Evolutionary conservation across 2,329 filamentous ascomycete species (phyloP).

Genomic region (Onygenales sp.): DNA sequence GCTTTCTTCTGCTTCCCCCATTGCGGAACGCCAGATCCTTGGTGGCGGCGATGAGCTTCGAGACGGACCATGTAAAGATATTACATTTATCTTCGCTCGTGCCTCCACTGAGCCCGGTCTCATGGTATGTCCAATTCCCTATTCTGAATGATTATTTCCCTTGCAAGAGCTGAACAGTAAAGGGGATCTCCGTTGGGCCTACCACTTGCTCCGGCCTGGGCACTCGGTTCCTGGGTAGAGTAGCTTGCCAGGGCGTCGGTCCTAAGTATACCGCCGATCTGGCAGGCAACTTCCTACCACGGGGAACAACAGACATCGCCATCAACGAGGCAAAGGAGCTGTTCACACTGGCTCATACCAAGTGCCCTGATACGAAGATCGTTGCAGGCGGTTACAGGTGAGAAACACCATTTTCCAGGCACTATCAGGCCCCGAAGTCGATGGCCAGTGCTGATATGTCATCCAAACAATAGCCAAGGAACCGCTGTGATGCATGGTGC

Average conservation of each 20-base stretch:
- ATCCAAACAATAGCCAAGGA: conserved; percentile 27
- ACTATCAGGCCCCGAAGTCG: not conserved
- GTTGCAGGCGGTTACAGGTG: conserved; percentile 37
- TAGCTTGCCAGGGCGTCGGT: conserved; percentile 36
- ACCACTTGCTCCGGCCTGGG: conserved; percentile 21
- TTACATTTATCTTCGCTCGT: conserved; percentile 34
- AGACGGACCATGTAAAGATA: conserved; percentile 24
- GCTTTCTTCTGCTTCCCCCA: conserved; percentile 4
- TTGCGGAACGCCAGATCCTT: conserved; percentile 4
- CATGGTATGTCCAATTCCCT: conserved; percentile 17
- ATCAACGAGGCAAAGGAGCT: conserved; percentile 34
- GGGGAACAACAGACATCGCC: conserved; percentile 27
- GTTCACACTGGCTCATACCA: conserved; percentile 30
- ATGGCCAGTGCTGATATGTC: conserved; percentile 6
- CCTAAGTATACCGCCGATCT: conserved; percentile 32
- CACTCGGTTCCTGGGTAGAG: conserved; percentile 14
- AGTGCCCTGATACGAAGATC: conserved; percentile 36
- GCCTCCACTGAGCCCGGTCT: conserved; percentile 33
- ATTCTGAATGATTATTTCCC: not conserved
- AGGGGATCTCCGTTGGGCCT: conserved; percentile 23
- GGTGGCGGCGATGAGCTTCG: conserved; percentile 24
- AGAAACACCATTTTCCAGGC: conserved; percentile 14
- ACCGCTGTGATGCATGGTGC: conserved; percentile 36
- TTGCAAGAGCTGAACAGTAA: not conserved
- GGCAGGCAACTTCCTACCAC: conserved; percentile 27